phyloP scores from a whole-genome alignment of 306 rosid genomes.

The Canavalia gladiata region DNA sequence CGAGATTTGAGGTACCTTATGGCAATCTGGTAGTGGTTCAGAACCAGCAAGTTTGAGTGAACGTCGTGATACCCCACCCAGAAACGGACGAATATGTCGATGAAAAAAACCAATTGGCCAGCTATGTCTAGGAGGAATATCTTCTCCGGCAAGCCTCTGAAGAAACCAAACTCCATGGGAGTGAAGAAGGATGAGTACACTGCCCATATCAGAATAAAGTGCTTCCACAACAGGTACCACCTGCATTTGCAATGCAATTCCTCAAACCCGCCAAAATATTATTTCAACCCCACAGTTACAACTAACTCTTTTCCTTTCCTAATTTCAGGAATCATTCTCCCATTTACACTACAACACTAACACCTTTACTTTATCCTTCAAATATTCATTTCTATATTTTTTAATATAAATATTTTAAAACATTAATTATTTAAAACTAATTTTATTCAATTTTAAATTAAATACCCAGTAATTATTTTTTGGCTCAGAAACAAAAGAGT shows the following conservation, averaged over 20 bases:
- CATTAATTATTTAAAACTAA: too few relatives aligned
- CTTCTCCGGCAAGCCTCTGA: conserved; percentile 67
- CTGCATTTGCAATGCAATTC: conserved; percentile 45
- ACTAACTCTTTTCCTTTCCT: too few relatives aligned
- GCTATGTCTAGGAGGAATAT: conserved; percentile 74
- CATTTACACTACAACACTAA: too few relatives aligned
- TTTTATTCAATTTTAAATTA: too few relatives aligned
- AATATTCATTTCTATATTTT: too few relatives aligned
- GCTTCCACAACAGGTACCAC: conserved; percentile 69
- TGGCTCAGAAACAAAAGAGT: too few relatives aligned
- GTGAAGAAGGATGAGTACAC: conserved; percentile 81
- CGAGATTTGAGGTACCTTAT: conserved; percentile 68
- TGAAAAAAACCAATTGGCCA: conserved; percentile 68
- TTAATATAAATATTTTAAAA: too few relatives aligned
- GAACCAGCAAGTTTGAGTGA: conserved; percentile 57
- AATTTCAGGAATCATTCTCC: too few relatives aligned
- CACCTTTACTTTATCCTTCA: too few relatives aligned
- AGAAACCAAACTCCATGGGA: conserved; percentile 77
- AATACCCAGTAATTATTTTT: too few relatives aligned
- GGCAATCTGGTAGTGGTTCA: conserved; percentile 57
- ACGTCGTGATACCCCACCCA: conserved; percentile 63
- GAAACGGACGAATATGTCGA: conserved; percentile 64
- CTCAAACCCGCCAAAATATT: neutral
- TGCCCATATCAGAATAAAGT: conserved; percentile 73
- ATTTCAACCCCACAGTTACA: too few relatives aligned